A percentile compares a stretch with the other conserved stretches of the same genome.
These are phyloP conservation scores for Cucurbita moschata DNA, from an alignment of 306 rosid species.

Conservation along the genomic window DNA sequence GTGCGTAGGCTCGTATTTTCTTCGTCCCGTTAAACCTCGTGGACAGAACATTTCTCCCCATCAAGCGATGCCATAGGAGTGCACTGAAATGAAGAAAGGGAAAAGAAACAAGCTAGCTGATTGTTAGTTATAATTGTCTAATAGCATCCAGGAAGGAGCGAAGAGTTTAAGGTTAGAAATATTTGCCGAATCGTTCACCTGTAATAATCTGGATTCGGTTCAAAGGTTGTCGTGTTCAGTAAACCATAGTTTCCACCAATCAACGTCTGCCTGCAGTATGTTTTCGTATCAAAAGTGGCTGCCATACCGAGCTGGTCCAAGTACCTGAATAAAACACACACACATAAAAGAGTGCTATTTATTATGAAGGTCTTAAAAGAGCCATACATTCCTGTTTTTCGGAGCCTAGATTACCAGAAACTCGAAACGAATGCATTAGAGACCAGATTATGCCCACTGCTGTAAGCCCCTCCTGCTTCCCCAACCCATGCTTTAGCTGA, in stretches of 20 bases:
- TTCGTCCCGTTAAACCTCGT: constrained; percentile 51
- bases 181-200: constrained; percentile 16
- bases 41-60: constrained; percentile 62
- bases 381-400: neutral
- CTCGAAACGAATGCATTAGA: constrained; percentile 71
- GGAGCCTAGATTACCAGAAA: constrained; percentile 39
- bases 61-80: constrained; percentile 78
- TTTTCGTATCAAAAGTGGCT: constrained; percentile 53
- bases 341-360: neutral
- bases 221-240: constrained; percentile 38
- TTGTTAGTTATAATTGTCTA: neutral
- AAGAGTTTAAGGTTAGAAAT: neutral
- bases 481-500: constrained; percentile 79
- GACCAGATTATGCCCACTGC: constrained; percentile 75
- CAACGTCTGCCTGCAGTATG: constrained; percentile 86
- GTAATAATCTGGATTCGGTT: constrained; percentile 81
- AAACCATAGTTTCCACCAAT: constrained; percentile 92
- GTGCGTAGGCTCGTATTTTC: constrained; percentile 63
- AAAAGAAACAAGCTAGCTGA: neutral
- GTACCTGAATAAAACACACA: constrained; percentile 34
- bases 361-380: neutral
- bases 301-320: constrained; percentile 94
- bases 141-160: neutral
- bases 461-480: constrained; percentile 92
- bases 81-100: constrained; percentile 36